Evolutionary conservation across 805 yeast species (phyloP).

Genomic region (Wickerhamiella shivajii): DNA sequence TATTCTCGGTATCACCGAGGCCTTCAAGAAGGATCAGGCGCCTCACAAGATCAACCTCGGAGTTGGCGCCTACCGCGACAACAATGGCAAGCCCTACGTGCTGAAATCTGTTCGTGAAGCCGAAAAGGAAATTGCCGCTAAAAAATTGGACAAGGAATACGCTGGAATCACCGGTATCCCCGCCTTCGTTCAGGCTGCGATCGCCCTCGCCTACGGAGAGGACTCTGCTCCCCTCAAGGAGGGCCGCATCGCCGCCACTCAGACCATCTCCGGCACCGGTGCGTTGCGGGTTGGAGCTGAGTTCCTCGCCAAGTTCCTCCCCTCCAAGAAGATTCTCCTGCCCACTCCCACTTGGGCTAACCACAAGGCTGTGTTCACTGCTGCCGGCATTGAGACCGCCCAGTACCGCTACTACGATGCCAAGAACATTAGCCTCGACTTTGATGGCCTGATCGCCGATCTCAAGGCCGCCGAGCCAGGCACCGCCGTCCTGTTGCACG

Average conservation of each 20-base stretch:
- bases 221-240: constrained; percentile 44
- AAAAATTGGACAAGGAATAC: constrained; percentile 62
- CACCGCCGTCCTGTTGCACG: constrained; percentile 71
- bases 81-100: constrained; percentile 76
- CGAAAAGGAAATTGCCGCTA: constrained; percentile 35
- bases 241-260: constrained; percentile 49
- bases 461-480: constrained; percentile 45
- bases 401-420: constrained; percentile 80
- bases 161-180: constrained; percentile 75
- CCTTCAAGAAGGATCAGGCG: constrained; percentile 48
- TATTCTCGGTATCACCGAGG: constrained; percentile 58
- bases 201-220: constrained; percentile 55
- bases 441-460: constrained; percentile 49
- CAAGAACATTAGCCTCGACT: constrained; percentile 51
- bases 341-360: constrained; percentile 97
- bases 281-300: constrained; percentile 81
- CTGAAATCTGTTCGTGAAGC: constrained; percentile 62
- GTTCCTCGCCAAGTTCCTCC: constrained; percentile 39
- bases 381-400: constrained; percentile 50
- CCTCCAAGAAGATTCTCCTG: constrained; percentile 40
- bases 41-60: constrained; percentile 44
- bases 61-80: constrained; percentile 87
- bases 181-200: constrained; percentile 50
- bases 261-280: constrained; percentile 77
- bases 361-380: constrained; percentile 69